Conservation (phyloP, 352 stramenopile species). For the Phytophthora citrophthora region DNA sequence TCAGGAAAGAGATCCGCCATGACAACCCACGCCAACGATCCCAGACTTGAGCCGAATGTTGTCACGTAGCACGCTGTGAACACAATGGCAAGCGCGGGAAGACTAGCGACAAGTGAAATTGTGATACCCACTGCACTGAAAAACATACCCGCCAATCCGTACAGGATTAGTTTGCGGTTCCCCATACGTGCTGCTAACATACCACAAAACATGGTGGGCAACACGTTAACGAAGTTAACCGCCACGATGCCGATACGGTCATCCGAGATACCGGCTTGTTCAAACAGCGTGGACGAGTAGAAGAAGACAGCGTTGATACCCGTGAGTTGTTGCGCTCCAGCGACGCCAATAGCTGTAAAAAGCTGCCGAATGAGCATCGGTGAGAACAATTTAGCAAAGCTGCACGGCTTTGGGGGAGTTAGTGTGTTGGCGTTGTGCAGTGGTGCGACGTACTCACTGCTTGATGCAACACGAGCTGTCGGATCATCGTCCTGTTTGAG, state of each 20-base stretch:
- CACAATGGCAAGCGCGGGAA: conserved; percentile 42
- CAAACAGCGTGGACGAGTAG: conserved; percentile 60
- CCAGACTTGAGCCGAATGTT: conserved; percentile 41
- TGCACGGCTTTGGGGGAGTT: neutral
- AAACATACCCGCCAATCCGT: conserved; percentile 20
- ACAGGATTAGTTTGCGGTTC: conserved; percentile 15
- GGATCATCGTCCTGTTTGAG: conserved; percentile 6
- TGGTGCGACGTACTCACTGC: neutral
- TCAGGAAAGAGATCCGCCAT: conserved; percentile 41
- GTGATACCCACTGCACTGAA: conserved; percentile 42
- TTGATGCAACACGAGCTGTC: neutral
- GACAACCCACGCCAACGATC: conserved; percentile 36
- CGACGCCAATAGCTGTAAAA: conserved; percentile 38
- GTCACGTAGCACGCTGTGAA: conserved; percentile 51
- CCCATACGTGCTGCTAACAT: conserved; percentile 10
- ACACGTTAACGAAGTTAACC: conserved; percentile 50
- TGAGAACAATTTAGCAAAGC: conserved; percentile 4
- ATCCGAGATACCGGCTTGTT: conserved; percentile 47
- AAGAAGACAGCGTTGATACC: conserved; percentile 64
- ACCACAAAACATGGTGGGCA: conserved; percentile 31
- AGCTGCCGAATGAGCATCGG: conserved; percentile 40
- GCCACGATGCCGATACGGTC: conserved; percentile 54
- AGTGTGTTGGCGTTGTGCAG: neutral
- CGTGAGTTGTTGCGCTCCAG: conserved; percentile 46
- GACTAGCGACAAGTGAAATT: conserved; percentile 28